Evolutionary conservation across 176 grass and related monocot species (phyloP).

Genomic region (Aegilops tauschii): DNA sequence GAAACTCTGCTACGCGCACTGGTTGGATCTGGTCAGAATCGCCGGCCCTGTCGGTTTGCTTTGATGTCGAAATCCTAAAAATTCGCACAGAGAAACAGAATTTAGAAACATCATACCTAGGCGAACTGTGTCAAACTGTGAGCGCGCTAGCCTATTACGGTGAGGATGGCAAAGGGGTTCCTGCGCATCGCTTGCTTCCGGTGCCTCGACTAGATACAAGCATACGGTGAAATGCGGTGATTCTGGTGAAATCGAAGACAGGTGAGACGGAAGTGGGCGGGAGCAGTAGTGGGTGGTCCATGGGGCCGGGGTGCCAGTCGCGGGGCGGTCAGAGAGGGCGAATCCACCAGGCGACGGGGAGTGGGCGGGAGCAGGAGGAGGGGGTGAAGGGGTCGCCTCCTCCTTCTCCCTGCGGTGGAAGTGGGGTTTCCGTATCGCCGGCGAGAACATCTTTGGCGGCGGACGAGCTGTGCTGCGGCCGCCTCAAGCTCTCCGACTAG

Average conservation of each 20-base stretch:
- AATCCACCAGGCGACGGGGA: conserved; percentile 35
- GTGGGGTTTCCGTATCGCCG: conserved; percentile 71
- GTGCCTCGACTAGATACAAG: not conserved
- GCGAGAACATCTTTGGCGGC: conserved; percentile 71
- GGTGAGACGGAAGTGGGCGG: conserved; percentile 18
- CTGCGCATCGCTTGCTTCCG: not conserved
- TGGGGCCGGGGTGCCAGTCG: conserved; percentile 82
- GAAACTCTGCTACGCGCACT: conserved; percentile 74
- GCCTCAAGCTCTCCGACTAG: conserved; percentile 30
- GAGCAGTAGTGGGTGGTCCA: conserved; percentile 55
- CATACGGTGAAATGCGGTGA: conserved; percentile 10
- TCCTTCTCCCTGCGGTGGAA: conserved; percentile 39
- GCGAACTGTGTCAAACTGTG: not conserved
- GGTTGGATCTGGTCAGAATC: conserved; percentile 69
- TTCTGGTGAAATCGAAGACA: not conserved
- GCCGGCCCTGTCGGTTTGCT: conserved; percentile 47
- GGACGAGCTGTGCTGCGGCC: not conserved
- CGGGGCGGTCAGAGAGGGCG: conserved; percentile 46
- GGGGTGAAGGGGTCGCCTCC: conserved; percentile 29
- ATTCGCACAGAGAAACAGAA: not conserved
- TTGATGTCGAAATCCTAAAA: conserved; percentile 54
- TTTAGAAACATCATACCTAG: not conserved
- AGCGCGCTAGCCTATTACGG: not conserved
- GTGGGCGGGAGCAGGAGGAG: conserved; percentile 28
- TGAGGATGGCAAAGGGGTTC: not conserved